Percentiles rank a stretch among this genome's conserved stretches.
Conservation (phyloP, 108 stramenopile species). For the Cyclotella sp. region DNA sequence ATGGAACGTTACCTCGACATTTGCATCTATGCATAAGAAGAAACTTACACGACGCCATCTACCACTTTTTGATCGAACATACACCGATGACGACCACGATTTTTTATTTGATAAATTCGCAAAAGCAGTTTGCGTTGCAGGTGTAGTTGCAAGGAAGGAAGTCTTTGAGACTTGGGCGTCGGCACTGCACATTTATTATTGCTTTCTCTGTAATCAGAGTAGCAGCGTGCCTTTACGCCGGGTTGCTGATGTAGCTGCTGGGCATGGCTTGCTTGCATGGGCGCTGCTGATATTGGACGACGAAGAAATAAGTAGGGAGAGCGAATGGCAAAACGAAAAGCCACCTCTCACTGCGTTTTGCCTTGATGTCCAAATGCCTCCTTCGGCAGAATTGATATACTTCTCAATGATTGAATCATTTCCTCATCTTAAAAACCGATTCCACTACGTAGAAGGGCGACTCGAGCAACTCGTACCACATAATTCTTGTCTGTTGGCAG, state of each 20-base stretch:
- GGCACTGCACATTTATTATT: constrained; percentile 62
- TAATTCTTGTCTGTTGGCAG: constrained; percentile 57
- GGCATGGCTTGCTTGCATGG: constrained; percentile 75
- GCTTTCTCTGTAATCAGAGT: constrained; percentile 30
- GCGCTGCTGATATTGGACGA: constrained; percentile 58
- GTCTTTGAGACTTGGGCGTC: constrained; percentile 75
- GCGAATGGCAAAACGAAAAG: not conserved
- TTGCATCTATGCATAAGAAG: constrained; percentile 47
- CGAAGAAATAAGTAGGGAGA: constrained; percentile 1
- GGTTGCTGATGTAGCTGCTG: constrained; percentile 64
- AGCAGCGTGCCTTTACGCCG: constrained; percentile 19
- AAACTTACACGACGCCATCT: constrained; percentile 40
- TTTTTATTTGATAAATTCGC: constrained; percentile 68
- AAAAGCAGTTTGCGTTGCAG: constrained; percentile 49
- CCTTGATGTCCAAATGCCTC: constrained; percentile 66
- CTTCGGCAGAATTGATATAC: constrained; percentile 57
- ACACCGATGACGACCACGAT: constrained; percentile 2
- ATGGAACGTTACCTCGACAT: constrained; percentile 37
- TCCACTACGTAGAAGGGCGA: constrained; percentile 68
- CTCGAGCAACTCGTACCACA: constrained; percentile 55
- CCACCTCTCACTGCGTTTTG: constrained; percentile 55
- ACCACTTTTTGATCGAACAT: constrained; percentile 33
- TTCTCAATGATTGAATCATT: constrained; percentile 49
- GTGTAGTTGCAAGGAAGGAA: constrained; percentile 67
- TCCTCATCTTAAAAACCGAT: constrained; percentile 49